These are phyloP conservation scores for Trametes hirsuta DNA, from an alignment of 1,284 basidiomycete genomes.

Conservation along the genomic window DNA sequence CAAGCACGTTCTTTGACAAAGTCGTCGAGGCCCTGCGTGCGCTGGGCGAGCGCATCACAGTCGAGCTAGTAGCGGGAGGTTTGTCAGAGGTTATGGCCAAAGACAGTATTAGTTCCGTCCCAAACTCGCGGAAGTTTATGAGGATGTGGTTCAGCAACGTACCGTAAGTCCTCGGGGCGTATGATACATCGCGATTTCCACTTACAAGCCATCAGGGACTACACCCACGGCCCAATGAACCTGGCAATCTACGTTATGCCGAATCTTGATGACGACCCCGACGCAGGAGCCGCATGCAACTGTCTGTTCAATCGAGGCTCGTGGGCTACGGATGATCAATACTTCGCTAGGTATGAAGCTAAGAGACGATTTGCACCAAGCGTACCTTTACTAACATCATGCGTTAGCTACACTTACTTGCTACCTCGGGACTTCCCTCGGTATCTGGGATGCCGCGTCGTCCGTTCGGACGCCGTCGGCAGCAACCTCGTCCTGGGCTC, in stretches of 20 bases:
- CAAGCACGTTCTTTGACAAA: slow-evolving; percentile 10
- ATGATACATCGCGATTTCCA: not conserved
- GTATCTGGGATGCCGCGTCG: slow-evolving; percentile 34
- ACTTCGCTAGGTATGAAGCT: slow-evolving; percentile 33
- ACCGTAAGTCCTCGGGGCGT: slow-evolving; percentile 14
- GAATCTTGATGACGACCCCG: slow-evolving; percentile 28
- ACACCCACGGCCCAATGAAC: slow-evolving; percentile 38
- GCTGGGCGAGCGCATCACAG: slow-evolving; percentile 25
- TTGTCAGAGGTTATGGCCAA: slow-evolving; percentile 20
- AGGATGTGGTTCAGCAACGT: slow-evolving; percentile 29
- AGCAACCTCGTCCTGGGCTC: slow-evolving; percentile 27
- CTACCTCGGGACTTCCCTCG: slow-evolving; percentile 30
- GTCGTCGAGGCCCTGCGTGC: slow-evolving; percentile 5
- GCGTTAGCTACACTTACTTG: slow-evolving; percentile 37
- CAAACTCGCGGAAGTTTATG: slow-evolving; percentile 17
- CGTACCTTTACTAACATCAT: not conserved
- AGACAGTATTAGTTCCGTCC: slow-evolving; percentile 2
- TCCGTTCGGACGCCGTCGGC: slow-evolving; percentile 22
- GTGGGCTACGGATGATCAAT: slow-evolving; percentile 33
- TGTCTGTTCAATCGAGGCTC: slow-evolving; percentile 35
- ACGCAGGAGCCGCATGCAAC: slow-evolving; percentile 34
- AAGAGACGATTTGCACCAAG: not conserved
- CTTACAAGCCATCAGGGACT: slow-evolving; percentile 30
- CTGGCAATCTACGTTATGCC: slow-evolving; percentile 32
- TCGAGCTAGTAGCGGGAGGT: slow-evolving; percentile 19